A percentile compares a stretch with the other conserved stretches of the same genome.
Evolutionary conservation across 176 grass and related monocot species (phyloP).

Genomic region (Aegilops speltoides): DNA sequence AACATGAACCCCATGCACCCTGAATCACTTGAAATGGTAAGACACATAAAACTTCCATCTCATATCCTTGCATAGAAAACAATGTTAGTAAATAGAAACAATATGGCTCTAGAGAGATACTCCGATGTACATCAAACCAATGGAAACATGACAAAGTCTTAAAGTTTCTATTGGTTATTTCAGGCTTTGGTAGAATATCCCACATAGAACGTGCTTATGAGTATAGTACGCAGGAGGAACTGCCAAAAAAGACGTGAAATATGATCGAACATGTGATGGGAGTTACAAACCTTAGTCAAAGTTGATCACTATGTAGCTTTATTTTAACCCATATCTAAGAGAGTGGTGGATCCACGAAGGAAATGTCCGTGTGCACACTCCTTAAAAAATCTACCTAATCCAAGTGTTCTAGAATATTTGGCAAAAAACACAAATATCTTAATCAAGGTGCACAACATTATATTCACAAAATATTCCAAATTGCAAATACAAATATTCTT

Average conservation of each 20-base stretch:
- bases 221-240: no score
- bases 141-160: not conserved
- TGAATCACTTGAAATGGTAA: not conserved
- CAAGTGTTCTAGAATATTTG: no score
- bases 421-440: no score
- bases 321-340: not conserved
- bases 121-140: not conserved
- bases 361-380: no score
- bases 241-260: no score
- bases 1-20: not conserved
- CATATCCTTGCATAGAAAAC: not conserved
- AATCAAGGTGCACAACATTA: no score
- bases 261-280: no score
- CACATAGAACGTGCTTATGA: constrained; percentile 43
- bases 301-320: not conserved
- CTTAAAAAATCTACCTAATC: no score
- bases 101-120: not conserved
- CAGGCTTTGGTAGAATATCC: constrained; percentile 44
- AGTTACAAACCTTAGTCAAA: not conserved
- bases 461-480: no score
- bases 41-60: not conserved
- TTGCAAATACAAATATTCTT: no score
- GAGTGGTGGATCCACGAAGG: no score
- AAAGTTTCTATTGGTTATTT: not conserved
- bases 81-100: not conserved